Evolutionary conservation across 257 asterid species (phyloP), one percentile per base, ranked within the genome.

Genomic region (Nicotiana attenuata): DNA sequence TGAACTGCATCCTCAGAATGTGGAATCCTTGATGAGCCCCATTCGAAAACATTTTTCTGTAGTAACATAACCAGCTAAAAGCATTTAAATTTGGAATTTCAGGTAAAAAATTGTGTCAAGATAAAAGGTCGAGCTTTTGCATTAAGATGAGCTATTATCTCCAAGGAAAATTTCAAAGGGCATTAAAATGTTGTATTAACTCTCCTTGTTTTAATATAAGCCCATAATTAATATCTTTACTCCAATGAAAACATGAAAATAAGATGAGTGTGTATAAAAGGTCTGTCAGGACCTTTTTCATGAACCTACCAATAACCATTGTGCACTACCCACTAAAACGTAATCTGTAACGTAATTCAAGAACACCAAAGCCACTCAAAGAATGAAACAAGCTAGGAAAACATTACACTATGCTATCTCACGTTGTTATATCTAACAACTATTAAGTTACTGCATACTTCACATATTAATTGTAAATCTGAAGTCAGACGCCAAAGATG

Each of bases 1-100:
- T 90, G 97, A 88, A 95, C 57, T 56, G 99, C 99, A 77, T 93
- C 99, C 87, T 93, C 99, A 0, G 99, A 88, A 91, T 95, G 99
- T 45, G 99, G 99, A 85, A 93, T 95, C 91, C 82, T 79, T 26
- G 93, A 89, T 83, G 85, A 86, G 77, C 97, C 98, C 99, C 99
- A 95, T 81, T 93, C 99, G 17, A 95, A 95, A 80, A 98, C 97
- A 90, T 95, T 95, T 93, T 95, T 95, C 99, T 95, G 89, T 82
- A 88, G 57, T 13, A 52, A 14, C 19, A 52, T 8, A 41, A 41
- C 11, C 50, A 41, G 2, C 5, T 4, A 13, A 52, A 52, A 52
- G 19, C 17, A 52, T 10, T 3, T 52, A 52, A 52, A 52, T 11
- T 52, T 52, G 63, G 63, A 57, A 57, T 57, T 57, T 57, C 24